These are phyloP conservation scores for Penicillium sp. DNA, from an alignment of 2,329 filamentous ascomycete genomes.

Conservation along the genomic window DNA sequence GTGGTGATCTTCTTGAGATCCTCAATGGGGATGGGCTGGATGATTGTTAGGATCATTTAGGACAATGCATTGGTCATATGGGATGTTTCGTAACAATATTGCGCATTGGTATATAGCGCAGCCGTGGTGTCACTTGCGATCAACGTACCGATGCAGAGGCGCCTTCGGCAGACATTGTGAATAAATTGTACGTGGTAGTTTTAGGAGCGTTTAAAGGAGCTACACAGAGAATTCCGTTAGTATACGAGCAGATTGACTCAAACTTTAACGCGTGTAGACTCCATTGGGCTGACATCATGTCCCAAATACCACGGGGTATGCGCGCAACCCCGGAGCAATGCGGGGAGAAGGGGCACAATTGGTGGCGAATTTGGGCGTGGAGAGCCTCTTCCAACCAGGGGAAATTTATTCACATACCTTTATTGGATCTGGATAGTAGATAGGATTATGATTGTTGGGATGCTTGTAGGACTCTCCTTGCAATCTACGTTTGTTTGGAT, in stretches of 20 bases:
- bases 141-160: constrained; percentile 28
- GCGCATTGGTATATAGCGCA: constrained; percentile 7
- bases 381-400: no score
- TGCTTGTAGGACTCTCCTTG: neutral
- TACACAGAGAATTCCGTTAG: neutral
- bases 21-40: constrained; percentile 70
- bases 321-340: constrained; percentile 19
- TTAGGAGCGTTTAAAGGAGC: neutral
- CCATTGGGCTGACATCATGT: constrained; percentile 14
- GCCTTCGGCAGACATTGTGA: constrained; percentile 34
- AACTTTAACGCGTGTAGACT: constrained; percentile 2
- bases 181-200: neutral
- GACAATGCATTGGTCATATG: neutral
- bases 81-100: neutral
- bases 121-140: neutral
- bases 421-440: constrained; percentile 5
- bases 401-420: neutral
- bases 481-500: constrained; percentile 9
- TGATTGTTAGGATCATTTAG: constrained; percentile 4
- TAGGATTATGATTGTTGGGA: neutral
- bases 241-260: neutral
- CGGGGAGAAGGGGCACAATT: constrained; percentile 15
- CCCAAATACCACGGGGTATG: constrained; percentile 11
- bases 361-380: constrained; percentile 2
- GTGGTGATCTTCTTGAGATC: constrained; percentile 81